Base-by-base conservation (phyloP, 257 asterid species). In the Ligustrum vulgare region DNA sequence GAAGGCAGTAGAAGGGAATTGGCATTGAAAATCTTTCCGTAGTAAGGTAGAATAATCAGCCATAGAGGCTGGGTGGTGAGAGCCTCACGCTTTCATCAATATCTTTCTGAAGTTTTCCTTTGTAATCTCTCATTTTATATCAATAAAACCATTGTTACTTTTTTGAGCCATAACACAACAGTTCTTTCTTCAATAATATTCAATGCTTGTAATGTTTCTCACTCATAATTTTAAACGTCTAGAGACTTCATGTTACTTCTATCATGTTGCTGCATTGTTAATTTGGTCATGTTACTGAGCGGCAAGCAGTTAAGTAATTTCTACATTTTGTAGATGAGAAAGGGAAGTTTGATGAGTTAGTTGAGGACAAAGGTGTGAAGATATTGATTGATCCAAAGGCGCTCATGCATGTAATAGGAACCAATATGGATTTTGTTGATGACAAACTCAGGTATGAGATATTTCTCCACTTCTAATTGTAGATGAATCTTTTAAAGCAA, bases 281-380 rank as follows among this genome's bases (percentile, higher is more conserved):
- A 49, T 56, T 20, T 56, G 13, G 28, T 56, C 20, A 31, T 2
- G 35, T 66, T 75, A 72, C 70, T 47, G 72, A 70, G 67, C 47
- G 1, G 37, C 5, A 0, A 35, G 37, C 37, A 34, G 8, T 11
- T 15, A 43, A 58, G 32, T 37, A 54, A 41, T 51, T 54, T 54
- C 64, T 47, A 31, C 16, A 71, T 33, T 72, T 75, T 58, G 65
- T 89, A 94, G 97, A 94, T 60, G 94, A 92, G 75, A 94, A 92
- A 75, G 97, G 92, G 2, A 94, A 92, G 90, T 91, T 94, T 69
- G 99, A 94, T 78, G 97, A 91, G 77, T 54, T 91, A 89, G 94
- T 94, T 72, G 93, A 88, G 82, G 93, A 88, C 79, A 80, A 86
- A 80, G 93, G 93, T 58, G 87, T 88, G 84, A 88, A 86, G 86